phyloP scores from a whole-genome alignment of 352 stramenopile species.

The Phytophthora syringae region DNA sequence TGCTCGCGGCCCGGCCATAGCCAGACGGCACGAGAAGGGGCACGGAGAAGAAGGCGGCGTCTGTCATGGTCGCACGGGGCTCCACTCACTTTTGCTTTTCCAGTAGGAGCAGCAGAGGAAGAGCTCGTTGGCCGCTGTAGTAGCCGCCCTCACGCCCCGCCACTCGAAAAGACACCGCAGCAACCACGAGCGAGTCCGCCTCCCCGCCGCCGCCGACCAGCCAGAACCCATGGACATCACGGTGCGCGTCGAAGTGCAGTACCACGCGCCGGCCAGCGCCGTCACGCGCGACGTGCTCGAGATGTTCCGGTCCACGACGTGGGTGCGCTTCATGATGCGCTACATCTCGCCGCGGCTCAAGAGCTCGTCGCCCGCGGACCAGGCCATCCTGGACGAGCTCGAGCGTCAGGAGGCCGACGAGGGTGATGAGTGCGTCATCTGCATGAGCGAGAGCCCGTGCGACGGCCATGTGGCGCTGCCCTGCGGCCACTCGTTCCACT shows the following conservation, averaged over 20 bases:
- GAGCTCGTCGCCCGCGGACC: conserved; percentile 62
- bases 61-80: conserved; percentile 14
- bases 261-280: conserved; percentile 58
- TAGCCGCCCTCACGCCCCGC: not conserved
- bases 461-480: conserved; percentile 69
- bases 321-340: conserved; percentile 82
- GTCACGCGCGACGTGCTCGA: conserved; percentile 65
- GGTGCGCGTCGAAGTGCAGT: conserved; percentile 75
- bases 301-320: conserved; percentile 75
- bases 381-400: conserved; percentile 59
- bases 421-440: conserved; percentile 88
- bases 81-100: conserved; percentile 44
- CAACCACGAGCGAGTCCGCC: too few species aligned
- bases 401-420: conserved; percentile 41
- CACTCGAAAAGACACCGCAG: conserved; percentile 5
- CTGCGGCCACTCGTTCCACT: conserved; percentile 94
- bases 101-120: conserved; percentile 21
- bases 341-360: conserved; percentile 78
- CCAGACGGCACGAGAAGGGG: too few species aligned
- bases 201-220: too few species aligned
- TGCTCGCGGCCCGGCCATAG: conserved; percentile 35
- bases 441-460: conserved; percentile 83
- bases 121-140: conserved; percentile 9
- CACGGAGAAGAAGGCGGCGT: conserved; percentile 22
- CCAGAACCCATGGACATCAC: conserved; percentile 60